Base-by-base conservation (phyloP, 257 asterid genomes). In the Euphrasia confusa region DNA sequence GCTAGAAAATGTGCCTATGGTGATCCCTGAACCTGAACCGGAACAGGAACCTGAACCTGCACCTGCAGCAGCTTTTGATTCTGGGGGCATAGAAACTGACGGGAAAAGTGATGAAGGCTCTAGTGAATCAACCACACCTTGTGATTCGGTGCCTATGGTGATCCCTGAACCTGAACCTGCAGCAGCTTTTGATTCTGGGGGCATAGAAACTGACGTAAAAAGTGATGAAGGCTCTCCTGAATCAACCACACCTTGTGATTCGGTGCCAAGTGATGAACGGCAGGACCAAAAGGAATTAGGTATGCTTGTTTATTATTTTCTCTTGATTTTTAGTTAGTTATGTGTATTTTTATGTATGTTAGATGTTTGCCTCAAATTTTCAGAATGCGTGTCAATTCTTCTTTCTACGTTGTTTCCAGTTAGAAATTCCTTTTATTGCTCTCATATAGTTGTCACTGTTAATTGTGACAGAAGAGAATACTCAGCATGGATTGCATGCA, bases 1-100 rank as follows among this genome's bases (percentile, higher is more conserved):
- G 72, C 79, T 81, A 3, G 67, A 70, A 55, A 68, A 64, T 68
- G 63, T 72, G 49, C 93, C 93, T 2, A 54, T 8, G 28, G 88
- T 90, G 67, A 82, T 76, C 61, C 83, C 89, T 1, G 94, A 84
- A 21, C 10, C 49, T 42, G 35, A 40, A 47, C 52, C 24, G 0
- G 24, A 21, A 21, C 24, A 0, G 1, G 79, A 72, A 68, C 67
- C 70, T 49, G 74, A 71, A 64, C 58, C 71, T 30, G 33, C 4
- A 30, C 33, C 33, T 8, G 42, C 42, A 8, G 42, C 42, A 37
- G 42, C 10, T 37, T 37, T 9, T 58, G 32, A 60, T 64, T 11
- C 72, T 65, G 73, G 68, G 55, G 81, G 70, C 40, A 40, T 17
- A 39, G 37, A 28, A 18, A 28, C 60, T 15, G 74, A 53, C 58